Conservation (phyloP, 768 basidiomycete species). For the Psilocybe azurescens region DNA sequence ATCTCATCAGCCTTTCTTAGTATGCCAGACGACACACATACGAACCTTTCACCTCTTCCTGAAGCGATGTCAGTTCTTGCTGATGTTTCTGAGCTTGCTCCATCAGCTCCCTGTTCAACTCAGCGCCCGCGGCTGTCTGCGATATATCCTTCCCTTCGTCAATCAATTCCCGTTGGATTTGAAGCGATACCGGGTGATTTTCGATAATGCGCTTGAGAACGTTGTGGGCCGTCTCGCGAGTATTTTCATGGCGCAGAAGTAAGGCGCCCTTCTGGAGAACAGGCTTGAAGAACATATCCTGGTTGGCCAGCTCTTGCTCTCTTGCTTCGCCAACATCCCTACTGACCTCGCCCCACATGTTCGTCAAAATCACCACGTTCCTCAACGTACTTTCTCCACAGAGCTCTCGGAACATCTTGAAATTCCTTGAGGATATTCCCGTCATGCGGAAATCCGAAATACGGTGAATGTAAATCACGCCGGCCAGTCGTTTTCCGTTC, state of each 20-base stretch:
- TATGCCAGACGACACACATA: background rate
- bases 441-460: slow-evolving; percentile 55
- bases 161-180: slow-evolving; percentile 57
- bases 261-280: slow-evolving; percentile 51
- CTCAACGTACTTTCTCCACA: slow-evolving; percentile 54
- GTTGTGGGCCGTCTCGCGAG: background rate
- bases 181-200: slow-evolving; percentile 27
- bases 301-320: slow-evolving; percentile 45
- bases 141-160: slow-evolving; percentile 50
- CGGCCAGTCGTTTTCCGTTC: slow-evolving; percentile 43
- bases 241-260: slow-evolving; percentile 25
- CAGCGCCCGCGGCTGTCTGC: slow-evolving; percentile 58
- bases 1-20: background rate
- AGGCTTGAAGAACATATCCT: slow-evolving; percentile 54
- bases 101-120: slow-evolving; percentile 53
- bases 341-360: slow-evolving; percentile 53
- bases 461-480: slow-evolving; percentile 59
- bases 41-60: slow-evolving; percentile 35
- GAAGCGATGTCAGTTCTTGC: slow-evolving; percentile 48
- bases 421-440: slow-evolving; percentile 51
- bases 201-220: slow-evolving; percentile 39
- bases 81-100: slow-evolving; percentile 46
- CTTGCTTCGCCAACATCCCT: slow-evolving; percentile 41
- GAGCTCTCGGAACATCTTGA: slow-evolving; percentile 54
- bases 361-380: slow-evolving; percentile 58